phyloP scores from a whole-genome alignment of 805 yeast genomes.

The Pichia nakasei region DNA sequence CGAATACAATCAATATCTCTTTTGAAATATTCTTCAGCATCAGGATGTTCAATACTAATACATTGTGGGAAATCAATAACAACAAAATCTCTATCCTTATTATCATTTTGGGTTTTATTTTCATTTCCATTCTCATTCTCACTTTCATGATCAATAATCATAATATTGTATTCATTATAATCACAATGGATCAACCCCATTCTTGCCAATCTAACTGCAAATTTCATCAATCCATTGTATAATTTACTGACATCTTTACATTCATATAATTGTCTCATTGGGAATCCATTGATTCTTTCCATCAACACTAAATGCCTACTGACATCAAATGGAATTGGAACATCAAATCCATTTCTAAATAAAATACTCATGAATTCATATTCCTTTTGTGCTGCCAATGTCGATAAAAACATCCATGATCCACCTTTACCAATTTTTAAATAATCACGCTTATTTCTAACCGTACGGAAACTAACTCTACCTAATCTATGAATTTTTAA shows the following conservation, averaged over 20 bases:
- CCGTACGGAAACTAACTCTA: slow-evolving; percentile 85
- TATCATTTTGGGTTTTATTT: slow-evolving; percentile 23
- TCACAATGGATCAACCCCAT: slow-evolving; percentile 95
- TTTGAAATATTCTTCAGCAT: slow-evolving; percentile 80
- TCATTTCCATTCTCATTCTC: slow-evolving; percentile 11
- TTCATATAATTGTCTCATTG: slow-evolving; percentile 74
- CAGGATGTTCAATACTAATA: slow-evolving; percentile 83
- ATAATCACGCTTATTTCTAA: slow-evolving; percentile 90
- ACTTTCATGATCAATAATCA: slow-evolving; percentile 54
- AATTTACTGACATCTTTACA: slow-evolving; percentile 62
- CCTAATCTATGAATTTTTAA: slow-evolving; percentile 91
- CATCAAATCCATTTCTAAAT: slow-evolving; percentile 66
- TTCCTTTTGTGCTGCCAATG: slow-evolving; percentile 89
- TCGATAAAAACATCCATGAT: slow-evolving; percentile 88
- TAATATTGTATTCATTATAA: slow-evolving; percentile 92
- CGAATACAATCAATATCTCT: slow-evolving; percentile 91
- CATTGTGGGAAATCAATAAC: slow-evolving; percentile 99
- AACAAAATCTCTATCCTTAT: slow-evolving; percentile 60
- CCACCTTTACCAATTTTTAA: slow-evolving; percentile 63
- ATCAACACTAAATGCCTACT: slow-evolving; percentile 89
- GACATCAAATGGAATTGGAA: slow-evolving; percentile 83
- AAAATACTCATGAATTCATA: slow-evolving; percentile 78
- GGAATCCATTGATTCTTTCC: slow-evolving; percentile 85
- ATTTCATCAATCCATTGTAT: slow-evolving; percentile 80
- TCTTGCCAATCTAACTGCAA: slow-evolving; percentile 74